Percentiles rank a stretch among this genome's conserved stretches.
phyloP scores from a whole-genome alignment of 495 filamentous ascomycete species.

The Penicillium macrosclerotiorum region DNA sequence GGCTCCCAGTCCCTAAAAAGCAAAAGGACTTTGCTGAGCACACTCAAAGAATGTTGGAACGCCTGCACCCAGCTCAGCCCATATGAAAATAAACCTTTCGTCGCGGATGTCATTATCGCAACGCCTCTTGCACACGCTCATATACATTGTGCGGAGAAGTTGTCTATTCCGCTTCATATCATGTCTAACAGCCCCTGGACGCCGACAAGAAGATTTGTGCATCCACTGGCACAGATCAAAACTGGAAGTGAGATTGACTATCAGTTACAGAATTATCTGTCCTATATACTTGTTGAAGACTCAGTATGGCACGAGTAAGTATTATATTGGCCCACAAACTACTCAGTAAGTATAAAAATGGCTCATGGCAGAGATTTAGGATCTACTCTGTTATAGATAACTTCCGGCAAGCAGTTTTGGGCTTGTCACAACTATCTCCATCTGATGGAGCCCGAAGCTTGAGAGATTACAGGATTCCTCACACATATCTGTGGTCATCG shows the following conservation, averaged over 20 bases:
- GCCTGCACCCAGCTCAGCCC: constrained; percentile 1
- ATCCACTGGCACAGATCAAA: constrained; percentile 6
- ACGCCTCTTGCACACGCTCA: constrained; percentile 11
- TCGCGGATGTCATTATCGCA: constrained; percentile 10
- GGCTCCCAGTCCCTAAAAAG: not conserved
- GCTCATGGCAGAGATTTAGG: not conserved
- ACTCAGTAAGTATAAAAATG: no score
- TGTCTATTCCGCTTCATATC: constrained; percentile 15
- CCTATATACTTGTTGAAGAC: not conserved
- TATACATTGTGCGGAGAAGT: constrained; percentile 10
- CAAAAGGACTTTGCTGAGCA: not conserved
- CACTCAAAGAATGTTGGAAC: constrained; percentile 7
- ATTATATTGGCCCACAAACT: no score
- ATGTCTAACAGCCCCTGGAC: constrained; percentile 11
- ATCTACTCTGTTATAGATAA: not conserved
- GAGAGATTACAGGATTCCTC: not conserved
- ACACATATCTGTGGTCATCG: constrained; percentile 9
- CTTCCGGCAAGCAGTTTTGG: not conserved
- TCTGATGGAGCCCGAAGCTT: not conserved
- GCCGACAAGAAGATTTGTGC: constrained; percentile 5
- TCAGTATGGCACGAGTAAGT: not conserved
- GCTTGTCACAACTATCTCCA: not conserved
- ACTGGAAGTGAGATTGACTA: not conserved
- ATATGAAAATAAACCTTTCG: constrained; percentile 1
- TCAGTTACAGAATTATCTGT: constrained; percentile 1